Conservation (phyloP, 345 rosid species). For the Alliaria petiolata region DNA sequence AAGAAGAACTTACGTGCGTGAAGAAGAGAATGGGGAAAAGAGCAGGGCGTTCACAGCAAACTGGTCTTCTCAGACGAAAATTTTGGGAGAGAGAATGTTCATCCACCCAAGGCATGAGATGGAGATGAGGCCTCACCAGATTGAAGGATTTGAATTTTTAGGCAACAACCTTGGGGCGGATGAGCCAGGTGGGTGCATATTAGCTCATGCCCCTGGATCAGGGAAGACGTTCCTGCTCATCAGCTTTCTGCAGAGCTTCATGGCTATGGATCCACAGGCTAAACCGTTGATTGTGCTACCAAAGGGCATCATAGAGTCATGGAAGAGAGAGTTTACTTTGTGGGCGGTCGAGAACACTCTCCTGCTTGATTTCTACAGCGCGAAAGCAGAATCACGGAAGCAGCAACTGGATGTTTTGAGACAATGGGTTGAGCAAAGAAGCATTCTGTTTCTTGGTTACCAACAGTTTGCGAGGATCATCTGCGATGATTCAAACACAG, state of each 20-base stretch:
- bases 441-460: slow-evolving; percentile 84
- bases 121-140: slow-evolving; percentile 87
- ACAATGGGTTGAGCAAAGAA: slow-evolving; percentile 64
- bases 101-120: slow-evolving; percentile 85
- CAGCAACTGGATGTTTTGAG: slow-evolving; percentile 68
- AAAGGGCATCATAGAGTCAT: slow-evolving; percentile 72
- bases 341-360: slow-evolving; percentile 84
- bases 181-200: slow-evolving; percentile 82
- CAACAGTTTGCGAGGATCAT: slow-evolving; percentile 76
- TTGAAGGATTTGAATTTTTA: slow-evolving; percentile 79
- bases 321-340: slow-evolving; percentile 79
- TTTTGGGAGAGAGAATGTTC: slow-evolving; percentile 51
- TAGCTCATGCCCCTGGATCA: slow-evolving; percentile 98
- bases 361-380: slow-evolving; percentile 64
- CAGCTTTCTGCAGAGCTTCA: slow-evolving; percentile 85
- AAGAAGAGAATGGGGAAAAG: slow-evolving; percentile 40
- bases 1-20: slow-evolving; percentile 41
- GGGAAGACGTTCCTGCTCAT: slow-evolving; percentile 93
- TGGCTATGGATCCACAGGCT: slow-evolving; percentile 74
- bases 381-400: slow-evolving; percentile 61
- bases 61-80: slow-evolving; percentile 38
- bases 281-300: slow-evolving; percentile 84
- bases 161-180: slow-evolving; percentile 64
- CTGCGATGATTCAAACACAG: slow-evolving; percentile 44
- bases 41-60: slow-evolving; percentile 28